phyloP scores from a whole-genome alignment of 768 basidiomycete genomes.

The Leccinellum albellum region DNA sequence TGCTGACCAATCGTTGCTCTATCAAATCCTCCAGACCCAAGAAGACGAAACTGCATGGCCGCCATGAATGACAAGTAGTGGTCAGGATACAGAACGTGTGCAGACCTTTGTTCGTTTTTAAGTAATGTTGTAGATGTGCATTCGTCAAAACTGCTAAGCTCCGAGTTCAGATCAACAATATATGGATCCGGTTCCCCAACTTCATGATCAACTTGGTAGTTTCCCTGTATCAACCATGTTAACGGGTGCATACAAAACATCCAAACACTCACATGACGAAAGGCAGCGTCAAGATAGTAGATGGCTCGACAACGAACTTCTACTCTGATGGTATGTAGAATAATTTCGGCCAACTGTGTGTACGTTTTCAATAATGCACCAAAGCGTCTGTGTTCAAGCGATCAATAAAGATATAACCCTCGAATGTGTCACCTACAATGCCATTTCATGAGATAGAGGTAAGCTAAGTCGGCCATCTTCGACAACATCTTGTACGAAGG shows the following conservation, averaged over 20 bases:
- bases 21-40: constrained; percentile 80
- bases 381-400: constrained; percentile 63
- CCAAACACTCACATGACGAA: constrained; percentile 57
- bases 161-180: constrained; percentile 78
- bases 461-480: constrained; percentile 55
- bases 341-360: constrained; percentile 81
- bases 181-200: constrained; percentile 90
- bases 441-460: constrained; percentile 85
- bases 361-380: constrained; percentile 89
- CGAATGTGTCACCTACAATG: constrained; percentile 55
- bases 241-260: constrained; percentile 3
- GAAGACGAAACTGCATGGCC: constrained; percentile 70
- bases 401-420: neutral
- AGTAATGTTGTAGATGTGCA: constrained; percentile 60
- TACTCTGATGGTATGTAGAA: constrained; percentile 82
- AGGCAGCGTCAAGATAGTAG: constrained; percentile 75
- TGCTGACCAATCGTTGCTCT: constrained; percentile 75
- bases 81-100: constrained; percentile 6
- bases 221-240: constrained; percentile 52
- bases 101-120: constrained; percentile 63
- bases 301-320: constrained; percentile 84
- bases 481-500: constrained; percentile 36
- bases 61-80: neutral
- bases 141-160: constrained; percentile 75
- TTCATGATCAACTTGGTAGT: constrained; percentile 78